Evolutionary conservation across 2,329 filamentous ascomycete species (phyloP).

Genomic region (Apiospora phragmitis): DNA sequence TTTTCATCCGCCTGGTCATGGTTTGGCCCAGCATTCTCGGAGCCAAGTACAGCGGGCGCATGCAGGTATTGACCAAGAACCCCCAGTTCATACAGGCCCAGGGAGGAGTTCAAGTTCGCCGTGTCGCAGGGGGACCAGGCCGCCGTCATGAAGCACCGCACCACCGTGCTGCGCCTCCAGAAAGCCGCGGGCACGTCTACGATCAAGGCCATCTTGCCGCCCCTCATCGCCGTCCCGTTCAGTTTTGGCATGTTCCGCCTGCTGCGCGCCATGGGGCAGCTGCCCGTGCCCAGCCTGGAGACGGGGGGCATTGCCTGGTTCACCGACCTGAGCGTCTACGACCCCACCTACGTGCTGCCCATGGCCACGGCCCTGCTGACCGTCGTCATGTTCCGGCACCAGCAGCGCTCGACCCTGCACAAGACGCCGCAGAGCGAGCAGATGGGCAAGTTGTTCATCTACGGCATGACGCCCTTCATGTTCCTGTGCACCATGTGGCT

Average conservation of each 20-base stretch:
- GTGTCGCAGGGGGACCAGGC: constrained; percentile 42
- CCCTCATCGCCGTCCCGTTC: constrained; percentile 63
- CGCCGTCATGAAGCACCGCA: constrained; percentile 44
- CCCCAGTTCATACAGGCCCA: constrained; percentile 54
- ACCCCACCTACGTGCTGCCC: constrained; percentile 80
- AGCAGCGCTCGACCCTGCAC: constrained; percentile 23
- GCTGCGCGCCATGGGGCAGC: constrained; percentile 67
- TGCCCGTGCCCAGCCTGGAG: constrained; percentile 81
- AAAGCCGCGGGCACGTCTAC: constrained; percentile 54
- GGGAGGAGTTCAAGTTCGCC: constrained; percentile 50
- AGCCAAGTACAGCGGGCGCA: constrained; percentile 61
- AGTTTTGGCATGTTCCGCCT: constrained; percentile 81
- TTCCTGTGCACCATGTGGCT: constrained; percentile 48
- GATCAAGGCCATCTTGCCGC: constrained; percentile 53
- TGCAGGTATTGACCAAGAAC: constrained; percentile 56
- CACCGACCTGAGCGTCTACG: constrained; percentile 69
- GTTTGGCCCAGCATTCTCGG: constrained; percentile 65
- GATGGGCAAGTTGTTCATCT: constrained; percentile 43
- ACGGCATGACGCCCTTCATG: constrained; percentile 43
- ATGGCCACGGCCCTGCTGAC: constrained; percentile 56
- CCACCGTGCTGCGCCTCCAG: constrained; percentile 52
- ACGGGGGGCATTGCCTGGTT: constrained; percentile 77
- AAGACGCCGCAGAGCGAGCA: constrained; percentile 32
- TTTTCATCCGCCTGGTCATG: constrained; percentile 64
- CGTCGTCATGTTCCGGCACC: constrained; percentile 43